phyloP scores from a whole-genome alignment of 306 rosid species.

The Cotoneaster glaucophyllus region DNA sequence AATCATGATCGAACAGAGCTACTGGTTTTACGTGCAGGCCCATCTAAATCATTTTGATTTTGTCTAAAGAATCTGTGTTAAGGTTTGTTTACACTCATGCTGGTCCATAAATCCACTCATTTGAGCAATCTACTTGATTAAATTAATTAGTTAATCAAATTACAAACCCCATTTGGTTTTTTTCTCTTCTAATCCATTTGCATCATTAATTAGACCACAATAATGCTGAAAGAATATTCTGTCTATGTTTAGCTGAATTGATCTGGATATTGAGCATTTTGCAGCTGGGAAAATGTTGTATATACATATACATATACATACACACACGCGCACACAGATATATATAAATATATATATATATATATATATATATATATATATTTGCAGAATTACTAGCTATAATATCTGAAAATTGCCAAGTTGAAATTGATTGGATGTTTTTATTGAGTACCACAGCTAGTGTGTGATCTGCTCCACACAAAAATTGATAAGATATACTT shows the following conservation, averaged over 20 bases:
- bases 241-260: background rate
- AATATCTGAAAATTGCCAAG: background rate
- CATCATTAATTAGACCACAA: background rate
- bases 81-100: conserved; percentile 7
- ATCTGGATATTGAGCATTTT: background rate
- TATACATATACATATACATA: background rate
- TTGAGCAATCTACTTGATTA: conserved; percentile 5
- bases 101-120: conserved; percentile 14
- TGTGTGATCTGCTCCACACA: background rate
- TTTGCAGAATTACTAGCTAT: background rate
- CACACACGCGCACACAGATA: too few species aligned
- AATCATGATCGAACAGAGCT: conserved; percentile 12
- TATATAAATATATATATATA: too few species aligned
- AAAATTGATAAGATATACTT: background rate
- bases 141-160: background rate
- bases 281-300: background rate
- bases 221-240: background rate
- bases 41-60: conserved; percentile 9
- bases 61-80: conserved; percentile 1
- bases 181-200: background rate
- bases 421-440: background rate
- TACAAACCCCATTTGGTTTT: background rate
- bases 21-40: conserved; percentile 14
- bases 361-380: background rate
- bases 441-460: background rate